Evolutionary conservation across 2,329 filamentous ascomycete species (phyloP).

Genomic region (Alternaria incomplexa): DNA sequence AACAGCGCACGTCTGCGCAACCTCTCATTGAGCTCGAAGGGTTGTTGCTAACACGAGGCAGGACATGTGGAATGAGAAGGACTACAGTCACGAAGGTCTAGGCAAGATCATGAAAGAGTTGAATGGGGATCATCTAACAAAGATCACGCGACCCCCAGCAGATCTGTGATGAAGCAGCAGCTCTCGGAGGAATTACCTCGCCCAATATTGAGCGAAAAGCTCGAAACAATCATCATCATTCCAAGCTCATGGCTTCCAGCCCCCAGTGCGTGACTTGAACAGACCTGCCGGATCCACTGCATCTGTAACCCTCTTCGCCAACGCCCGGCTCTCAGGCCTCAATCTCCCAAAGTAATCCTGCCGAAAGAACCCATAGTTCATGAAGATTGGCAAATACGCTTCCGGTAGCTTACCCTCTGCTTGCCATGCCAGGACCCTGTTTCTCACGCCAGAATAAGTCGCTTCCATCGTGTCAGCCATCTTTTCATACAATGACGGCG

Average conservation of each 20-base stretch:
- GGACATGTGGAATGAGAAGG: slow-evolving; percentile 66
- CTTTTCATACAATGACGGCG: slow-evolving; percentile 40
- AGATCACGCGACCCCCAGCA: slow-evolving; percentile 49
- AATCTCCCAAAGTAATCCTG: slow-evolving; percentile 56
- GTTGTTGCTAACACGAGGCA: slow-evolving; percentile 25
- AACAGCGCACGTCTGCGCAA: background rate
- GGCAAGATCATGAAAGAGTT: slow-evolving; percentile 58
- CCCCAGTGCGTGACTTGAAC: slow-evolving; percentile 51
- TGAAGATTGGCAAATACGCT: slow-evolving; percentile 54
- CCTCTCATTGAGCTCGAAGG: no score
- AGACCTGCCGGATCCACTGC: slow-evolving; percentile 51
- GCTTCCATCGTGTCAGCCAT: slow-evolving; percentile 50
- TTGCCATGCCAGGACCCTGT: slow-evolving; percentile 47
- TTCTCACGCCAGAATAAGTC: slow-evolving; percentile 48
- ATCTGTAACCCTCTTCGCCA: slow-evolving; percentile 46
- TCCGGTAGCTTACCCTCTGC: slow-evolving; percentile 49
- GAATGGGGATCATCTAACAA: slow-evolving; percentile 57
- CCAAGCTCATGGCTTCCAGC: slow-evolving; percentile 45
- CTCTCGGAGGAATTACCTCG: background rate
- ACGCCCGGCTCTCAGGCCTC: slow-evolving; percentile 35
- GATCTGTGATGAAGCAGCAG: slow-evolving; percentile 9
- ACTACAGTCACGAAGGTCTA: slow-evolving; percentile 62
- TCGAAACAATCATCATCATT: background rate
- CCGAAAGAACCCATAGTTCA: slow-evolving; percentile 55
- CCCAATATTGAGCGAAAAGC: background rate